Conservation (phyloP, 1,139 yeast genomes). For the Candida tetrigidarum region DNA sequence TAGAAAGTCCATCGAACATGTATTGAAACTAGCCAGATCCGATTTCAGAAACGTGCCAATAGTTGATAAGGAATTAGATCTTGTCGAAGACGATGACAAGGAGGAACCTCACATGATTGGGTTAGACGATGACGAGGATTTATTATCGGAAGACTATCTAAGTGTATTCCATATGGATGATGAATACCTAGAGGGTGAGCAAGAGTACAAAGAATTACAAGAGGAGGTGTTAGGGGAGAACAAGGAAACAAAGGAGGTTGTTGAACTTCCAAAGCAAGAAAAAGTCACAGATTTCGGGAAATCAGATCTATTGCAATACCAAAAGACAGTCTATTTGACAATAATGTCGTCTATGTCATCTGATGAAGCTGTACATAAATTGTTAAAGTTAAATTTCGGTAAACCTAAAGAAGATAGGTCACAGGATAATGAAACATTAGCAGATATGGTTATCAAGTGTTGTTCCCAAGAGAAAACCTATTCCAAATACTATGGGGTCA, state of each 20-base stretch:
- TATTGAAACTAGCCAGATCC: conserved; percentile 56
- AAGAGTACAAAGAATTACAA: conserved; percentile 28
- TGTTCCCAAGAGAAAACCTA: conserved; percentile 90
- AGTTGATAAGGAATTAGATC: conserved; percentile 51
- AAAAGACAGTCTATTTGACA: conserved; percentile 78
- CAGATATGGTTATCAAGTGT: conserved; percentile 79
- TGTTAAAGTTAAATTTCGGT: conserved; percentile 53
- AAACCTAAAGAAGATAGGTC: conserved; percentile 33
- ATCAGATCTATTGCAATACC: conserved; percentile 60
- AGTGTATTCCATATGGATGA: conserved; percentile 58
- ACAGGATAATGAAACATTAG: conserved; percentile 43
- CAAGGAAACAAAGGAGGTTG: conserved; percentile 20
- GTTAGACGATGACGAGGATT: conserved; percentile 52
- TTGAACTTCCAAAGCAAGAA: conserved; percentile 13
- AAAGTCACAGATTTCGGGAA: conserved; percentile 66
- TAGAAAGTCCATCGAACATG: conserved; percentile 52
- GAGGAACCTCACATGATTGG: conserved; percentile 60
- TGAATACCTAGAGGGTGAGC: conserved; percentile 56
- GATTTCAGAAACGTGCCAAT: conserved; percentile 48
- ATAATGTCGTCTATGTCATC: conserved; percentile 93
- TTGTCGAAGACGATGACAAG: conserved; percentile 69
- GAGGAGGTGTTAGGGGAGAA: conserved; percentile 23
- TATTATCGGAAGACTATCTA: conserved; percentile 51
- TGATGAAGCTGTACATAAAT: conserved; percentile 91
- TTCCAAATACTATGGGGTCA: conserved; percentile 81